Evolutionary conservation across 805 yeast genomes (phyloP).

Genomic region (Yarrowia sp.): DNA sequence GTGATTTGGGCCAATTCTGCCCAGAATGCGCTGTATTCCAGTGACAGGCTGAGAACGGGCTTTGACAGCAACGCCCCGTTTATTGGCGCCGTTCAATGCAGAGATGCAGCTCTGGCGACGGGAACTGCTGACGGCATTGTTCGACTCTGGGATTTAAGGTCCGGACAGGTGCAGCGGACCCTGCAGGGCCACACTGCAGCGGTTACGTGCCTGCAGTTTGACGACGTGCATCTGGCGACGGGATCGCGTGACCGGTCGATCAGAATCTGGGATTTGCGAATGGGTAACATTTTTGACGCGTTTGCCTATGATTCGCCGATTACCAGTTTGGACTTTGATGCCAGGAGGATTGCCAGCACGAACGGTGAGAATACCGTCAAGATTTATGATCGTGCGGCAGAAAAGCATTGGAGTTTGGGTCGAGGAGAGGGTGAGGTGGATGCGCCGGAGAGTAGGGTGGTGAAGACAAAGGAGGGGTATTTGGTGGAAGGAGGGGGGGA

Average conservation of each 20-base stretch:
- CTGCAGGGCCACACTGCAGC: constrained; percentile 69
- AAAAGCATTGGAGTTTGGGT: constrained; percentile 55
- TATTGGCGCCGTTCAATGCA: constrained; percentile 67
- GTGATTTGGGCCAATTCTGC: constrained; percentile 55
- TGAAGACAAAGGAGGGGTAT: constrained; percentile 61
- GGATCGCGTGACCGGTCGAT: constrained; percentile 64
- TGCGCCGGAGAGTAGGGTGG: constrained; percentile 42
- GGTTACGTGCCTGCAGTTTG: constrained; percentile 66
- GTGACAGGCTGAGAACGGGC: constrained; percentile 14
- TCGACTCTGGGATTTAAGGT: constrained; percentile 71
- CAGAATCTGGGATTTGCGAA: constrained; percentile 71
- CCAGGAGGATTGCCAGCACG: constrained; percentile 53
- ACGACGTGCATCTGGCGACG: constrained; percentile 59
- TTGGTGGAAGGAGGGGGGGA: constrained; percentile 60
- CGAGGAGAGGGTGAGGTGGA: constrained; percentile 41
- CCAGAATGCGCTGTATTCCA: constrained; percentile 29
- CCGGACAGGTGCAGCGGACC: constrained; percentile 62
- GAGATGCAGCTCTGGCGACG: constrained; percentile 73
- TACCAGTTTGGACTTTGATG: constrained; percentile 57
- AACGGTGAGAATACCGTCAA: constrained; percentile 51
- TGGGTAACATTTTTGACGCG: constrained; percentile 60
- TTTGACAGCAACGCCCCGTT: constrained; percentile 35
- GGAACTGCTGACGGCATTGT: constrained; percentile 77
- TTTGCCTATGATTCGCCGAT: constrained; percentile 61
- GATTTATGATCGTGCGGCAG: constrained; percentile 56